These are phyloP conservation scores for Lactarius akahatsu DNA, from an alignment of 768 basidiomycete genomes.

Conservation along the genomic window DNA sequence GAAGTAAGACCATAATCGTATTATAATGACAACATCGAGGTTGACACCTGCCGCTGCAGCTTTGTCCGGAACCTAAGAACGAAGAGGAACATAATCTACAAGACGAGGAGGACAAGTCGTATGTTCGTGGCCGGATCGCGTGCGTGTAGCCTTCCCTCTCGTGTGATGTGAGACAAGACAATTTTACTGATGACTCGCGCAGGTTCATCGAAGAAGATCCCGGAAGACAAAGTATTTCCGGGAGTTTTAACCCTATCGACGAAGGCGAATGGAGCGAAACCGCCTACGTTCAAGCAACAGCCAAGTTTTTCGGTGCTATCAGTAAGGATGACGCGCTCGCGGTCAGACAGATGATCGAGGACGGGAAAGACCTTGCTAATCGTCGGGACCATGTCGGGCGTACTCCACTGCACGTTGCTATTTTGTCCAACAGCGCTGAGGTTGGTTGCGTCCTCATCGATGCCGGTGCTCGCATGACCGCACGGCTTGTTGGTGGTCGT, in stretches of 20 bases:
- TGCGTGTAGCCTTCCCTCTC: not conserved
- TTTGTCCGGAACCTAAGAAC: slow-evolving; percentile 54
- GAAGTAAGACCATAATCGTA: slow-evolving; percentile 40
- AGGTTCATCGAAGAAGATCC: slow-evolving; percentile 63
- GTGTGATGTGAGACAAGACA: not conserved
- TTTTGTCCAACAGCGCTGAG: slow-evolving; percentile 46
- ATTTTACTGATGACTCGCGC: not conserved
- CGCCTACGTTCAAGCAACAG: slow-evolving; percentile 55
- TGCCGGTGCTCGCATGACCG: slow-evolving; percentile 54
- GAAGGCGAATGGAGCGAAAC: slow-evolving; percentile 64
- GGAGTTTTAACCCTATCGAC: slow-evolving; percentile 66
- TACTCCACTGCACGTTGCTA: slow-evolving; percentile 57
- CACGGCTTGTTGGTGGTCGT: slow-evolving; percentile 56
- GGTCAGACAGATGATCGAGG: slow-evolving; percentile 43
- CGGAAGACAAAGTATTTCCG: slow-evolving; percentile 59
- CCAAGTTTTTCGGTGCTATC: slow-evolving; percentile 58
- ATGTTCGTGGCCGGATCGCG: slow-evolving; percentile 43
- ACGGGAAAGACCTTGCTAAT: slow-evolving; percentile 45
- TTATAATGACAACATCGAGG: not conserved
- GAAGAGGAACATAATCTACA: slow-evolving; percentile 56
- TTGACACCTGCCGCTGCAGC: slow-evolving; percentile 35
- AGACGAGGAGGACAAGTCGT: slow-evolving; percentile 51
- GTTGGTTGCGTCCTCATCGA: slow-evolving; percentile 54
- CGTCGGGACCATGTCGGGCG: slow-evolving; percentile 63
- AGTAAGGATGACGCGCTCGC: slow-evolving; percentile 43